These are phyloP conservation scores for Hypoxylon rubiginosum DNA, from an alignment of 2,329 filamentous ascomycete species.

Conservation along the genomic window DNA sequence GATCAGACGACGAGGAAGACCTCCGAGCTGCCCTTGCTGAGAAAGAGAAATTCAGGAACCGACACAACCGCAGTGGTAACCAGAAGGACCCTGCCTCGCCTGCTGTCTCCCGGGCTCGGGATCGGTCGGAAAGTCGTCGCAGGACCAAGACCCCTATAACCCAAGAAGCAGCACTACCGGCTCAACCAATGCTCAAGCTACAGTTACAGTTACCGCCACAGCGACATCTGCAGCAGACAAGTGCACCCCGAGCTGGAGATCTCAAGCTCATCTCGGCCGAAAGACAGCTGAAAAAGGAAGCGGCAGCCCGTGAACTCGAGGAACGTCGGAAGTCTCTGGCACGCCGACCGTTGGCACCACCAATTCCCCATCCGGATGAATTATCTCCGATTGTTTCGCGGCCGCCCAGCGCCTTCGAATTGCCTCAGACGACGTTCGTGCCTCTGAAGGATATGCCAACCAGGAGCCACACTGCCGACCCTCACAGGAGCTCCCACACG, in stretches of 20 bases:
- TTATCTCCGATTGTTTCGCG: slow-evolving; percentile 58
- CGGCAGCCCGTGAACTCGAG: slow-evolving; percentile 87
- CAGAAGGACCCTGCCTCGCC: slow-evolving; percentile 50
- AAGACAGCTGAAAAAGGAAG: slow-evolving; percentile 76
- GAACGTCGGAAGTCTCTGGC: slow-evolving; percentile 88
- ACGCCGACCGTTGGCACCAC: slow-evolving; percentile 81
- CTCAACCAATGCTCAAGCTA: slow-evolving; percentile 41
- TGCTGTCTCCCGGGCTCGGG: slow-evolving; percentile 51
- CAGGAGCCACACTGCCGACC: slow-evolving; percentile 76
- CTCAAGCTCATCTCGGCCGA: slow-evolving; percentile 70
- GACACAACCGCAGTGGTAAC: slow-evolving; percentile 67
- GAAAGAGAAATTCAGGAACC: slow-evolving; percentile 68
- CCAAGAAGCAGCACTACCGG: slow-evolving; percentile 49
- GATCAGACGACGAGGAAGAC: slow-evolving; percentile 76
- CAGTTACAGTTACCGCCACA: slow-evolving; percentile 25
- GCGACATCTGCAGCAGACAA: slow-evolving; percentile 24
- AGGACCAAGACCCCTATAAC: slow-evolving; percentile 50
- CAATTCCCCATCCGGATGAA: slow-evolving; percentile 80
- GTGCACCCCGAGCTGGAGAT: slow-evolving; percentile 65
- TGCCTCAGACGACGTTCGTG: slow-evolving; percentile 58
- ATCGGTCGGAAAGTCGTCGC: slow-evolving; percentile 58
- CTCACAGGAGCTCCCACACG: slow-evolving; percentile 66
- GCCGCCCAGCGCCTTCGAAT: slow-evolving; percentile 56
- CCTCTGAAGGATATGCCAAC: slow-evolving; percentile 61
- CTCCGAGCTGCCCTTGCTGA: slow-evolving; percentile 66